Evolutionary conservation across 768 basidiomycete genomes (phyloP).

Genomic region (Nevesoporus exiguus): DNA sequence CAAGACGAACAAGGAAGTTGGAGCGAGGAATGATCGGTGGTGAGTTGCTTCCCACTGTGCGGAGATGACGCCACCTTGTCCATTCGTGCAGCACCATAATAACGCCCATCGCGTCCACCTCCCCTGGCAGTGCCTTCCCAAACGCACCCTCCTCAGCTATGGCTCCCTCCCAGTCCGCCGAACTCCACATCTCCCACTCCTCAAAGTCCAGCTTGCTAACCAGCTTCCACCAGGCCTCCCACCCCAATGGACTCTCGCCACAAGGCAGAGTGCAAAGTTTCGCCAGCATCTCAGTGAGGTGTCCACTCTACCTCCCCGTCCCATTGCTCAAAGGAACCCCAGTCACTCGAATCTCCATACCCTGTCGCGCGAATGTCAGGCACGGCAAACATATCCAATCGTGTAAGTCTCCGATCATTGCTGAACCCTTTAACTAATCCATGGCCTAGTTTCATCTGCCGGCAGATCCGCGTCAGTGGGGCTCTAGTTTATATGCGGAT

Average conservation of each 20-base stretch:
- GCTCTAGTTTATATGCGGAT: conserved; percentile 53
- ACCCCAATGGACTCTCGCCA: conserved; percentile 11
- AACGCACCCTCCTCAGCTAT: no score
- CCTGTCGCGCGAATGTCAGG: conserved; percentile 40
- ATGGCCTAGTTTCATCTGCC: conserved; percentile 54
- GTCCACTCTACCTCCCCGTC: not conserved
- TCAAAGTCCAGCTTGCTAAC: conserved; percentile 14
- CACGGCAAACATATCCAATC: conserved; percentile 39
- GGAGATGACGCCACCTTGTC: conserved; percentile 2
- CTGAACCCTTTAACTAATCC: not conserved
- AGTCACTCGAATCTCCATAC: conserved; percentile 37
- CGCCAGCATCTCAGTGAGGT: conserved; percentile 23
- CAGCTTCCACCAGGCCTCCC: not conserved
- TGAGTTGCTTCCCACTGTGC: no score
- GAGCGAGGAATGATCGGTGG: not conserved
- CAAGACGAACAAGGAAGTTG: not conserved
- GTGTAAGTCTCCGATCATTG: conserved; percentile 28
- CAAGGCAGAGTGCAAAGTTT: conserved; percentile 26
- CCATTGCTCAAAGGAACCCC: not conserved
- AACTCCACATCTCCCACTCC: not conserved
- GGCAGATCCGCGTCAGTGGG: conserved; percentile 66
- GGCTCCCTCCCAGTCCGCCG: no score
- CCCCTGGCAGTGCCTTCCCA: no score
- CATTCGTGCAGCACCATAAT: no score
- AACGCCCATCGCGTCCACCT: no score